A percentile compares a stretch with the other conserved stretches of the same genome.
phyloP scores from a whole-genome alignment of 768 basidiomycete genomes.

The Naganishia friedmannii region DNA sequence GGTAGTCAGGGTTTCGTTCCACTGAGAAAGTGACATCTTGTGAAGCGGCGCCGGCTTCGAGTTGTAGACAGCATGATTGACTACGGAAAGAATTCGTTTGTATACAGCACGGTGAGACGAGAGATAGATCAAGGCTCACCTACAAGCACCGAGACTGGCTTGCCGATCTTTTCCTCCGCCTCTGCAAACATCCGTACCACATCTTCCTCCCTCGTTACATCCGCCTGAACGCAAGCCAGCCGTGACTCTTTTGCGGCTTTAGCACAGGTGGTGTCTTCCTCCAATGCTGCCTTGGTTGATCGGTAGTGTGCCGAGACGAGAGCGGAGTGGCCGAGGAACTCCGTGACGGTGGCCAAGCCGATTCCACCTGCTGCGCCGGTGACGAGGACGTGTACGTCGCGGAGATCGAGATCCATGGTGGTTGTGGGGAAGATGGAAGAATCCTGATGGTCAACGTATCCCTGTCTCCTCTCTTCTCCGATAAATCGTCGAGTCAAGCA shows the following conservation, averaged over 20 bases:
- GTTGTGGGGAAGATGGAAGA: neutral
- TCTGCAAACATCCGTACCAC: constrained; percentile 58
- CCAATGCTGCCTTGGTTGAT: constrained; percentile 56
- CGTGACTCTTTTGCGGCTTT: constrained; percentile 42
- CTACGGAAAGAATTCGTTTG: constrained; percentile 49
- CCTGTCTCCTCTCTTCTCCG: too few relatives aligned
- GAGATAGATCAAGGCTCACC: constrained; percentile 52
- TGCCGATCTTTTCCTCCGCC: constrained; percentile 25
- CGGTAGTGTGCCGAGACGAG: constrained; percentile 72
- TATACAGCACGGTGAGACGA: neutral
- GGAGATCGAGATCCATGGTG: constrained; percentile 61
- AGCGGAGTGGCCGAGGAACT: constrained; percentile 64
- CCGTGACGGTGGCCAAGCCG: constrained; percentile 62
- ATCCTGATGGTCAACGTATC: too few relatives aligned
- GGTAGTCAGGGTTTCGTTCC: constrained; percentile 62
- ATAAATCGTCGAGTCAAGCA: too few relatives aligned
- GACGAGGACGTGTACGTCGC: constrained; percentile 62
- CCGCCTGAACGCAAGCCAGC: constrained; percentile 57
- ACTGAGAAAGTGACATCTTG: constrained; percentile 63
- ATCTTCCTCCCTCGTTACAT: constrained; percentile 62
- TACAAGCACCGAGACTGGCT: constrained; percentile 46
- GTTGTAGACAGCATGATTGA: constrained; percentile 60
- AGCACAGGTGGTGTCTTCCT: constrained; percentile 27
- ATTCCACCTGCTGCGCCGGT: constrained; percentile 74
- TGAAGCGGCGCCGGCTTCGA: constrained; percentile 57